A percentile compares a stretch with the other conserved stretches of the same genome.
Conservation (phyloP, 148 eudicot genomes). For the Vaccinium myrtillus region DNA sequence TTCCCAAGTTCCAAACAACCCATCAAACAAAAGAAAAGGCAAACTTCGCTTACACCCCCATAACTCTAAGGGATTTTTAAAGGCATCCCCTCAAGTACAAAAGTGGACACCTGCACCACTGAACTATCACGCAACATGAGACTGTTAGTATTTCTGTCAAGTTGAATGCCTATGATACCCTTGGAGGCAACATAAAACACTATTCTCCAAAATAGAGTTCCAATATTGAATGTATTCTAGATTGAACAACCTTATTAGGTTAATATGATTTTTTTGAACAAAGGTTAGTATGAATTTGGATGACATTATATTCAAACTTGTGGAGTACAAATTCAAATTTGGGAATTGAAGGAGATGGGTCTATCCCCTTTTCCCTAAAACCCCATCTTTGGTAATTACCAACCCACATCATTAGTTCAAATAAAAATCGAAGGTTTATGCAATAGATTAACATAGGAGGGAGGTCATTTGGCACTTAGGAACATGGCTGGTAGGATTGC, state of each 20-base stretch:
- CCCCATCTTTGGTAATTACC: background rate
- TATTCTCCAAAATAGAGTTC: background rate
- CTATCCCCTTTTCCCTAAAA: background rate
- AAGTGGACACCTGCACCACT: background rate
- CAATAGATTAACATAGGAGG: background rate
- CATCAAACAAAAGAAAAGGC: background rate
- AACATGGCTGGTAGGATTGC: background rate
- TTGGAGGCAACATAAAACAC: background rate
- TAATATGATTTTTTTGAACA: background rate
- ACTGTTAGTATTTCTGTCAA: background rate
- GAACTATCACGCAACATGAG: background rate
- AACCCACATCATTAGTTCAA: background rate
- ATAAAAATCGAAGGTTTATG: background rate
- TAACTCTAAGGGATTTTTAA: background rate
- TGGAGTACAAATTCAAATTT: background rate
- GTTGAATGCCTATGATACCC: background rate
- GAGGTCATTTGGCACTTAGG: background rate
- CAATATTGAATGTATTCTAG: background rate
- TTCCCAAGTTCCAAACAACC: background rate
- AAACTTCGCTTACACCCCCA: background rate
- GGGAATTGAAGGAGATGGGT: background rate
- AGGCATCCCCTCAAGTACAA: conserved; percentile 2
- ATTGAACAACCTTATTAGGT: background rate
- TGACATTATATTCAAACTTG: background rate
- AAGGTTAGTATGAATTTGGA: background rate